Conservation (phyloP, 106 monocot genomes). For the Chionographis japonica region DNA sequence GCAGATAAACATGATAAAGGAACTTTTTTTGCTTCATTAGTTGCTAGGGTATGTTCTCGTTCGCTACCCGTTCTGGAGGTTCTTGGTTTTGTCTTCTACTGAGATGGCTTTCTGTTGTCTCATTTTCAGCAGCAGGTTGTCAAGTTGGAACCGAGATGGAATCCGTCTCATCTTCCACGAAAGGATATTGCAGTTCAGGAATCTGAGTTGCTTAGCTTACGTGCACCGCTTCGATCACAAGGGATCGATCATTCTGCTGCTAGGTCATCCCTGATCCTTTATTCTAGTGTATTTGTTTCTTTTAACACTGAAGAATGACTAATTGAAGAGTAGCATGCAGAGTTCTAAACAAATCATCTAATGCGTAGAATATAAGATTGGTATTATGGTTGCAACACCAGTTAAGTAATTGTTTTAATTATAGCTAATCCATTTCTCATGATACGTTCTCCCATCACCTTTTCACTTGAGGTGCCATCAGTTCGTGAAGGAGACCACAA, state of each 20-base stretch:
- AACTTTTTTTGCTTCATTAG: conserved; percentile 26
- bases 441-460: too few relatives aligned
- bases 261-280: not conserved
- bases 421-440: too few relatives aligned
- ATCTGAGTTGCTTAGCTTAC: not conserved
- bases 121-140: conserved; percentile 18
- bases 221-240: not conserved
- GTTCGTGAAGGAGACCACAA: too few relatives aligned
- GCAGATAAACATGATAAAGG: conserved; percentile 24
- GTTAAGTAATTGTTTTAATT: too few relatives aligned
- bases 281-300: not conserved
- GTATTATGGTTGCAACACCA: too few relatives aligned
- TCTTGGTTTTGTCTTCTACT: not conserved
- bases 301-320: not conserved
- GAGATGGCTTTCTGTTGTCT: not conserved
- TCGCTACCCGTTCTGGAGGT: not conserved
- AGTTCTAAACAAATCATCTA: too few relatives aligned
- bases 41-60: conserved; percentile 17
- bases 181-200: conserved; percentile 3
- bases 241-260: conserved; percentile 8
- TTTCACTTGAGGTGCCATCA: too few relatives aligned
- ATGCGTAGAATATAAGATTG: too few relatives aligned
- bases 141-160: conserved; percentile 5
- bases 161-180: conserved; percentile 7
- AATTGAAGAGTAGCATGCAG: too few relatives aligned